These are phyloP conservation scores for Rusavskia elegans DNA, from an alignment of 495 filamentous ascomycete genomes.

Conservation along the genomic window DNA sequence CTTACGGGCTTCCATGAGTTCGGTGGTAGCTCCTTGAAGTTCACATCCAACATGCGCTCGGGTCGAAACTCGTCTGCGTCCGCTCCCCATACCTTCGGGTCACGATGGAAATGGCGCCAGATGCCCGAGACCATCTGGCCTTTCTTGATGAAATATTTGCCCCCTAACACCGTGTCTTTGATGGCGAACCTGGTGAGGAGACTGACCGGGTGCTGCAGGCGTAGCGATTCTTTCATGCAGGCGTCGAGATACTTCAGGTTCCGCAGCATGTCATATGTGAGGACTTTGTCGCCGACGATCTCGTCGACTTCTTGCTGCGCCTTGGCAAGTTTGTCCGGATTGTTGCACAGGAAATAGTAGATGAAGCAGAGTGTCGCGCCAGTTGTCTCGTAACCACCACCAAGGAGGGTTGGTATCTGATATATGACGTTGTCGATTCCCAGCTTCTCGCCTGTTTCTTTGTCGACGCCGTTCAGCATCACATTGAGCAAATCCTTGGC, in stretches of 20 bases:
- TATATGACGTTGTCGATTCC: constrained; percentile 23
- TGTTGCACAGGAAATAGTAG: constrained; percentile 45
- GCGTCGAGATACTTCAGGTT: too few species aligned
- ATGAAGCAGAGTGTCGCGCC: constrained; percentile 37
- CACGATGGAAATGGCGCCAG: constrained; percentile 44
- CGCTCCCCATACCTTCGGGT: constrained; percentile 46
- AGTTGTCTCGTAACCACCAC: constrained; percentile 39
- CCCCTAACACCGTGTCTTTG: constrained; percentile 27
- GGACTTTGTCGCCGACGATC: constrained; percentile 48
- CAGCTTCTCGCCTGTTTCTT: constrained; percentile 48
- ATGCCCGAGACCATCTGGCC: constrained; percentile 39
- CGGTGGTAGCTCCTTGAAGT: too few species aligned
- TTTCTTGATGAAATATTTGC: constrained; percentile 37
- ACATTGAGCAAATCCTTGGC: constrained; percentile 57
- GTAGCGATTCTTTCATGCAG: constrained; percentile 39
- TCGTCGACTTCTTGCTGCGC: constrained; percentile 52
- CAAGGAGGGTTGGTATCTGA: too few species aligned
- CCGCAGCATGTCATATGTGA: constrained; percentile 6
- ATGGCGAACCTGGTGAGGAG: constrained; percentile 27
- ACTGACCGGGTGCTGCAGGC: constrained; percentile 35
- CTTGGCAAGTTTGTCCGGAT: constrained; percentile 38
- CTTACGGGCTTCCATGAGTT: too few species aligned
- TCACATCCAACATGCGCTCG: constrained; percentile 23
- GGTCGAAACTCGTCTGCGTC: constrained; percentile 48
- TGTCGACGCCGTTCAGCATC: constrained; percentile 51